Evolutionary conservation across 2,329 filamentous ascomycete genomes (phyloP), one percentile per base, ranked within the genome.

Genomic region (Claviceps spartinae): DNA sequence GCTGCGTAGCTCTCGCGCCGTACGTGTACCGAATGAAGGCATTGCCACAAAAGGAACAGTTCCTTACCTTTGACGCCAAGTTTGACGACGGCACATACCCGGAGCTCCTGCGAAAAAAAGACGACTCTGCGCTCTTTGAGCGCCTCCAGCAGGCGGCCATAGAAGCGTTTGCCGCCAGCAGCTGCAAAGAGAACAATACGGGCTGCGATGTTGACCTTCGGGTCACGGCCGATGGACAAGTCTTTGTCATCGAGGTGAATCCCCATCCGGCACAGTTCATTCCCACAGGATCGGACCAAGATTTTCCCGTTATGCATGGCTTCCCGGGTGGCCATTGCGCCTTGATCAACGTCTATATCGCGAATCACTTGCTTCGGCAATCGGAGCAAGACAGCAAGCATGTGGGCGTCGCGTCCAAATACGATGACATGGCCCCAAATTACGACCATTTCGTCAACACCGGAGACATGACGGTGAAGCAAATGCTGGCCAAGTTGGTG

Each of bases 221-320:
- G 20, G 41, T 37, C 41, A 50, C 40, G 11, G 16, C 26, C 22
- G 8, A 24, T 22, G 40, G 41, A 30, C 22, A 40, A 47, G 34
- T 47, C 20, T 41, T 51, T 34, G 49, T 26, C 20, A 47, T 51
- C 16, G 49, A 51, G n/a, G 36, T 51, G 34, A 51, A 51, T 1
- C 43, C 43, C 14, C 42, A 34, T n/a, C 43, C 49, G 11, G 36
- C 43, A 11, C 8, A 24, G 13, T 51, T 51, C 24, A 4, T 42
- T 22, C 36, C 49, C 4, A 14, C 3, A 22, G 49, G 22, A 18
- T 6, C 2, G 1, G 38, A 38, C 22, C 43, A 42, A 41, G 49
- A 51, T 24, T 20, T 41, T 3, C 34, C 43, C 4, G 38, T 50
- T 22, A 38, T 44, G 1, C 41, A 44, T 18, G 38, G 48, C 14